Evolutionary conservation across 805 yeast genomes (phyloP).

Genomic region (Yarrowia sp.): DNA sequence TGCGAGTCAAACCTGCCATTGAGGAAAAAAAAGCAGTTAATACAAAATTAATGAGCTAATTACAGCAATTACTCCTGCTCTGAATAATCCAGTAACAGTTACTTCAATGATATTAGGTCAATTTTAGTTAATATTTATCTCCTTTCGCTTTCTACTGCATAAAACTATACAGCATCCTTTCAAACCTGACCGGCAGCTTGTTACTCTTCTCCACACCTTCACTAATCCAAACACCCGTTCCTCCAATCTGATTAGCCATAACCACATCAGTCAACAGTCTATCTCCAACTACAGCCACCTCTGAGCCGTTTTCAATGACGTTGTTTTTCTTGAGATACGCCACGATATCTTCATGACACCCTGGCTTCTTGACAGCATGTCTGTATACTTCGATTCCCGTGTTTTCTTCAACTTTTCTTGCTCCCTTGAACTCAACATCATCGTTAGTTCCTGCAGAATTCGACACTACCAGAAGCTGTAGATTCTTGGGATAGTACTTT

Average conservation of each 20-base stretch:
- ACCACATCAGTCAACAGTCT: constrained; percentile 85
- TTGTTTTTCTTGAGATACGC: constrained; percentile 54
- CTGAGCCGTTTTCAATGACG: constrained; percentile 47
- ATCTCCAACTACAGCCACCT: constrained; percentile 87
- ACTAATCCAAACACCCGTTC: constrained; percentile 77
- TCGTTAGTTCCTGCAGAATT: constrained; percentile 91
- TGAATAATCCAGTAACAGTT: too few species aligned
- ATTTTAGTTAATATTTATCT: too few species aligned
- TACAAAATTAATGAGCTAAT: too few species aligned
- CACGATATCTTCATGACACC: constrained; percentile 58
- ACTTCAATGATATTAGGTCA: too few species aligned
- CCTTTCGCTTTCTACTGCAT: too few species aligned
- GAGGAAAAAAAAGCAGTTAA: too few species aligned
- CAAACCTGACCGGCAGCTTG: constrained; percentile 15
- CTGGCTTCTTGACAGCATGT: constrained; percentile 41
- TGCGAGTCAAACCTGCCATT: too few species aligned
- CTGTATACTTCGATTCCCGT: constrained; percentile 44
- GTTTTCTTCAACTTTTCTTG: constrained; percentile 55
- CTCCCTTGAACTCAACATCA: constrained; percentile 60
- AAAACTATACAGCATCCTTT: not conserved
- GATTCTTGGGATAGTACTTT: constrained; percentile 57
- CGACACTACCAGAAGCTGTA: constrained; percentile 70
- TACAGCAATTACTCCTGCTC: too few species aligned
- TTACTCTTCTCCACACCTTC: constrained; percentile 58
- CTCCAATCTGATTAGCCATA: constrained; percentile 93